A percentile compares a stretch with the other conserved stretches of the same genome.
Conservation (phyloP, 805 yeast species). For the Wickerhamomyces ciferrii region DNA sequence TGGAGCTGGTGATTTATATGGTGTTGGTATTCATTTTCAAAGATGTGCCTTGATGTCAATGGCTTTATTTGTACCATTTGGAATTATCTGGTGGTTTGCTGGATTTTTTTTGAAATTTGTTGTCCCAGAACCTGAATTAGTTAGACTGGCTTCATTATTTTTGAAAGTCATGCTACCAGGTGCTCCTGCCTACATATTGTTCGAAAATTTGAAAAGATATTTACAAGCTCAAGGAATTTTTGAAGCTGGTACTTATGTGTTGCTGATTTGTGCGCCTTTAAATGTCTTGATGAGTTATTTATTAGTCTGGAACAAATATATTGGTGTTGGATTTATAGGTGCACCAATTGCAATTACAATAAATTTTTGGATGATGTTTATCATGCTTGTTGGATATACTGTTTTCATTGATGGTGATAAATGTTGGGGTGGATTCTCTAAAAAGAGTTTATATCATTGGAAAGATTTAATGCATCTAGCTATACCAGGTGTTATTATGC, state of each 20-base stretch:
- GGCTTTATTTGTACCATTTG: slow-evolving; percentile 39
- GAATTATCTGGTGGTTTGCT: slow-evolving; percentile 58
- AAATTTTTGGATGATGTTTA: slow-evolving; percentile 60
- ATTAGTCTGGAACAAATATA: slow-evolving; percentile 55
- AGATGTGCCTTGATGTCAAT: slow-evolving; percentile 54
- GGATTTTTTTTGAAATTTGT: slow-evolving; percentile 34
- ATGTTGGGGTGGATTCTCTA: slow-evolving; percentile 30
- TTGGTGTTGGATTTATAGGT: slow-evolving; percentile 68
- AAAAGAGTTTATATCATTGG: slow-evolving; percentile 38
- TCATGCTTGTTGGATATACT: slow-evolving; percentile 49
- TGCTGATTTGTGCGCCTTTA: slow-evolving; percentile 59
- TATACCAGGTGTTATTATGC: slow-evolving; percentile 70
- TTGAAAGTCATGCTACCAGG: slow-evolving; percentile 58
- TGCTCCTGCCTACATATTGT: slow-evolving; percentile 71
- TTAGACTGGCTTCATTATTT: slow-evolving; percentile 50
- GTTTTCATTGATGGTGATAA: slow-evolving; percentile 32
- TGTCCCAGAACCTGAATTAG: slow-evolving; percentile 50
- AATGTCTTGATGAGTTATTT: slow-evolving; percentile 56
- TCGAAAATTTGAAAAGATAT: slow-evolving; percentile 78
- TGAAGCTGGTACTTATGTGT: slow-evolving; percentile 74
- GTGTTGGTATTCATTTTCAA: slow-evolving; percentile 73
- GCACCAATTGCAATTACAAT: slow-evolving; percentile 69
- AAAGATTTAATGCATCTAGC: slow-evolving; percentile 54
- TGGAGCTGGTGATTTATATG: slow-evolving; percentile 65
- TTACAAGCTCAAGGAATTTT: slow-evolving; percentile 85